These are phyloP conservation scores for Rubus idaeus DNA, from an alignment of 306 rosid genomes.

Conservation along the genomic window DNA sequence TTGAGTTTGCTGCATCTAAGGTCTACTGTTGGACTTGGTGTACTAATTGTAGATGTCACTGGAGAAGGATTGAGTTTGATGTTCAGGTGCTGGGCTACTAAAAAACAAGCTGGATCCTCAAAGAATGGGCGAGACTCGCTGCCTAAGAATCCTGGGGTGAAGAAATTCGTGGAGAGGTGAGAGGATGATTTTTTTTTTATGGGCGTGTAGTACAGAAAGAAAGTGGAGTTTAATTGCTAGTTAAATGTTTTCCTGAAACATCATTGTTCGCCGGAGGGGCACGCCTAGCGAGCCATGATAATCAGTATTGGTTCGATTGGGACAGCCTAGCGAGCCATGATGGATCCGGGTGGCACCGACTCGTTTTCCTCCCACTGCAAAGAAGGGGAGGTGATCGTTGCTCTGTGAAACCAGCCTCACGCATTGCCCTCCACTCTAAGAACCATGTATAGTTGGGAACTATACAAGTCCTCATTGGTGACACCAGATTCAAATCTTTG, in stretches of 20 bases:
- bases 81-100: constrained; percentile 87
- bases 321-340: not conserved
- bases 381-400: not conserved
- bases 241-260: constrained; percentile 40
- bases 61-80: constrained; percentile 71
- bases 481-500: too few relatives aligned
- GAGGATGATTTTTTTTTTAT: constrained; percentile 23
- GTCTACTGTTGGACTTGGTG: constrained; percentile 15
- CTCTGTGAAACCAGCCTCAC: constrained; percentile 8
- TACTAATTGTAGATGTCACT: constrained; percentile 47
- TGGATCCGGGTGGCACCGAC: not conserved
- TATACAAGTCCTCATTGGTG: constrained; percentile 25
- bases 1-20: constrained; percentile 10
- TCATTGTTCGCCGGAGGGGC: constrained; percentile 84
- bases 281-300: too few relatives aligned
- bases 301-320: too few relatives aligned
- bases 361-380: constrained; percentile 1
- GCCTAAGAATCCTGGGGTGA: constrained; percentile 91
- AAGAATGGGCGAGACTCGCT: constrained; percentile 91
- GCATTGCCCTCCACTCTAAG: not conserved
- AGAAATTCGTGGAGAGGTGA: constrained; percentile 94
- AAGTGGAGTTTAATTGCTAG: not conserved
- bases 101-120: constrained; percentile 82
- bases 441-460: constrained; percentile 6
- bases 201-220: not conserved